A percentile compares a stretch with the other conserved stretches of the same genome.
These are phyloP conservation scores for Phialophora macrospora DNA, from an alignment of 2,329 filamentous ascomycete genomes.

Conservation along the genomic window DNA sequence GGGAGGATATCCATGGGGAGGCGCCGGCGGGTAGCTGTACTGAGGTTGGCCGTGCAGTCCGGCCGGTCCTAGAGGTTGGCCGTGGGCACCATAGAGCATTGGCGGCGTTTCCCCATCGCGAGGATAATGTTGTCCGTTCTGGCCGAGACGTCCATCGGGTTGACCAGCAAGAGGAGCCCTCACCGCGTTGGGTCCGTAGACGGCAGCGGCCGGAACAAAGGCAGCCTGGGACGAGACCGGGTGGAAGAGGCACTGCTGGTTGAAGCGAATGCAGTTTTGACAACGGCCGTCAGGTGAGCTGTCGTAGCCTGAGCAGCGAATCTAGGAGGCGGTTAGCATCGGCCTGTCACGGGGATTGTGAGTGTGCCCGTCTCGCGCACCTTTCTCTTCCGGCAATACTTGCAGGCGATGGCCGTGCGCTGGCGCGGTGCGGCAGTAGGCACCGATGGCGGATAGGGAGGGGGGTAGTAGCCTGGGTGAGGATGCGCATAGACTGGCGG, in stretches of 20 bases:
- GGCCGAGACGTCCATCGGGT: conserved; percentile 41
- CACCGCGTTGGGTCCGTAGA: conserved; percentile 57
- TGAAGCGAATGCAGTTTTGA: conserved; percentile 73
- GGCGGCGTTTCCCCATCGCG: conserved; percentile 38
- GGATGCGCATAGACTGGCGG: conserved; percentile 51
- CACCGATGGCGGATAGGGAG: conserved; percentile 47
- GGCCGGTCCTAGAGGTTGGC: conserved; percentile 53
- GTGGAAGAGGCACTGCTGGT: conserved; percentile 77
- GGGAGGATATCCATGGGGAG: conserved; percentile 40
- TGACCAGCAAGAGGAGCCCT: conserved; percentile 40
- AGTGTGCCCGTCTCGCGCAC: conserved; percentile 43
- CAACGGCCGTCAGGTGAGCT: conserved; percentile 73
- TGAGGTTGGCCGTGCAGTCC: conserved; percentile 40
- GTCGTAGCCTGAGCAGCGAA: conserved; percentile 77
- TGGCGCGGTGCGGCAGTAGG: conserved; percentile 54
- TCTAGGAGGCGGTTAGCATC: conserved; percentile 54
- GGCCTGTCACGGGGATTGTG: conserved; percentile 15
- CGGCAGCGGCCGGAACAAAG: conserved; percentile 73
- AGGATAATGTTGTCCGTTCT: conserved; percentile 42
- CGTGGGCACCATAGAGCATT: conserved; percentile 56
- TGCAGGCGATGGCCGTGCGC: conserved; percentile 58
- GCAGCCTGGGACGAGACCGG: conserved; percentile 75
- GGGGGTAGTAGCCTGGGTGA: conserved; percentile 45
- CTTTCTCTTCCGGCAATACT: conserved; percentile 59
- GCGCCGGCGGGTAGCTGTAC: conserved; percentile 49